These are phyloP conservation scores for Paramecium biaurelia DNA, from an alignment of 73 alveolate genomes.

Conservation along the genomic window DNA sequence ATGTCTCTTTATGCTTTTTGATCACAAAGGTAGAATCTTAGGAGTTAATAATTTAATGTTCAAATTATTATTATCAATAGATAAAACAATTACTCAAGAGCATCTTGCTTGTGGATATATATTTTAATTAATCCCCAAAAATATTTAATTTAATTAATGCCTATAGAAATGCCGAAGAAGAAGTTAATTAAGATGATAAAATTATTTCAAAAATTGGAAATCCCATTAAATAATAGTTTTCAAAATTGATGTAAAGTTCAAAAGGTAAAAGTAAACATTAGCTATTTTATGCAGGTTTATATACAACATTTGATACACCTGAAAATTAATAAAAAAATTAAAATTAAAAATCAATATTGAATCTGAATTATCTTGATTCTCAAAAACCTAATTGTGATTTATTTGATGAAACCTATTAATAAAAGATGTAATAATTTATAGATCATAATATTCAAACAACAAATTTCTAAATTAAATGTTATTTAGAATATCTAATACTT, in stretches of 20 bases:
- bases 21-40: not conserved
- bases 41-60: not conserved
- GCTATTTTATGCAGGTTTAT: not conserved
- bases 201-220: not conserved
- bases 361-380: not conserved
- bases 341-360: not conserved
- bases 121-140: not conserved
- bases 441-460: not conserved
- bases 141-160: not conserved
- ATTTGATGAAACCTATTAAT: not conserved
- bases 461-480: not conserved
- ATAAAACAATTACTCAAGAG: not conserved
- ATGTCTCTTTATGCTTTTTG: not conserved
- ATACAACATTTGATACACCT: conserved; percentile 8
- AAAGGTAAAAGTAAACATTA: not conserved
- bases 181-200: not conserved
- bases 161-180: not conserved
- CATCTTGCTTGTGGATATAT: not conserved
- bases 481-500: not conserved
- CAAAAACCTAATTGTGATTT: not conserved
- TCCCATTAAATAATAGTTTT: not conserved
- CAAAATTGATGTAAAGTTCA: not conserved
- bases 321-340: not conserved
- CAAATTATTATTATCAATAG: not conserved
- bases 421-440: not conserved